Evolutionary conservation across 2,329 filamentous ascomycete species (phyloP).

Genomic region (Claviceps monticola): DNA sequence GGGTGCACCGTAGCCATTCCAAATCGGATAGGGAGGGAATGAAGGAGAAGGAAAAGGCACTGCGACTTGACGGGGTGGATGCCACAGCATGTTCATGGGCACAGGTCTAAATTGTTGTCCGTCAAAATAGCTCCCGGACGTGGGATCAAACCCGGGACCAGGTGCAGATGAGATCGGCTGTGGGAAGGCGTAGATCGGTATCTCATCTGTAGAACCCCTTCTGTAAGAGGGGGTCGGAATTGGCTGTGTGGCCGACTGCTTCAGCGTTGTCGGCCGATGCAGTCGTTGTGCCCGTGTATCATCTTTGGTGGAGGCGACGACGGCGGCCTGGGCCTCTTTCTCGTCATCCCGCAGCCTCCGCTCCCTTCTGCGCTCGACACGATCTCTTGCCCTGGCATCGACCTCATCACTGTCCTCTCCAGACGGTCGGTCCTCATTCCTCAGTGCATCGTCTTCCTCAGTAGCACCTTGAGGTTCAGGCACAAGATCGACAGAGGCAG

Average conservation of each 20-base stretch:
- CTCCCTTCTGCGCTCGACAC: constrained; percentile 17
- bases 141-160: constrained; percentile 21
- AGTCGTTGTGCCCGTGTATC: constrained; percentile 16
- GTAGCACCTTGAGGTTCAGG: constrained; percentile 29
- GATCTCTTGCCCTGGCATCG: constrained; percentile 12
- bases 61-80: constrained; percentile 12
- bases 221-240: constrained; percentile 16
- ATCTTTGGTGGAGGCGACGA: constrained; percentile 7
- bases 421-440: constrained; percentile 9
- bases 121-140: constrained; percentile 23
- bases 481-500: constrained; percentile 21
- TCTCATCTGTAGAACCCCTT: constrained; percentile 20
- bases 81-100: constrained; percentile 14
- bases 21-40: constrained; percentile 19
- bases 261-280: constrained; percentile 16
- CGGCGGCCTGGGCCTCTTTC: constrained; percentile 3
- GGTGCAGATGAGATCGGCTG: constrained; percentile 18
- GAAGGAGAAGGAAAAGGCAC: constrained; percentile 14
- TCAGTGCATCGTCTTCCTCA: constrained; percentile 14
- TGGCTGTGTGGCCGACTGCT: constrained; percentile 20
- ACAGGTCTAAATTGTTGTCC: constrained; percentile 15
- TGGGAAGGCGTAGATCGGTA: constrained; percentile 22
- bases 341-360: constrained; percentile 13
- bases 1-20: constrained; percentile 11
- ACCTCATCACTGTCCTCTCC: constrained; percentile 11